Evolutionary conservation across 2,329 filamentous ascomycete species (phyloP).

Genomic region (Beauveria varroae): DNA sequence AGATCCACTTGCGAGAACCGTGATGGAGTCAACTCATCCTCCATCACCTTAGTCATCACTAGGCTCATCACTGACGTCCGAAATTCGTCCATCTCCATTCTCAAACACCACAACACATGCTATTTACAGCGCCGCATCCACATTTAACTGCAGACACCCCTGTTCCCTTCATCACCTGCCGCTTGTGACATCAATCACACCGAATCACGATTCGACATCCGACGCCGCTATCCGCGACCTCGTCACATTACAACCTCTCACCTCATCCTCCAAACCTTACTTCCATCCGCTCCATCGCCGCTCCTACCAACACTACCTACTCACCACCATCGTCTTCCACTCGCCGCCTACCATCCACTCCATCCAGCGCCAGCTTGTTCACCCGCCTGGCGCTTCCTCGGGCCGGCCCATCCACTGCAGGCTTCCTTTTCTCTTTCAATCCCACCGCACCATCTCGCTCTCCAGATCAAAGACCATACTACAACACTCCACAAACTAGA

Average conservation of each 20-base stretch:
- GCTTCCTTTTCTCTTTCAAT: neutral
- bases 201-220: neutral
- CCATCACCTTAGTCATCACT: too few relatives aligned
- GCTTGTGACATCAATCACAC: neutral
- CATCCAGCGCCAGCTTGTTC: neutral
- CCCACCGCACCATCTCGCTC: neutral
- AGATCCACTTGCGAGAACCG: too few relatives aligned
- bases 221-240: neutral
- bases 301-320: neutral
- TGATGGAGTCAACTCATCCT: too few relatives aligned
- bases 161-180: neutral
- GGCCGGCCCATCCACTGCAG: neutral
- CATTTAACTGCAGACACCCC: neutral
- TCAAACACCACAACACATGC: neutral
- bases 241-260: neutral
- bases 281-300: neutral
- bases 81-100: too few relatives aligned
- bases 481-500: too few relatives aligned
- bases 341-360: too few relatives aligned
- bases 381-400: neutral
- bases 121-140: neutral
- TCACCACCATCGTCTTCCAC: too few relatives aligned
- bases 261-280: neutral
- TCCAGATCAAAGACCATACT: neutral
- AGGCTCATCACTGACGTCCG: too few relatives aligned